Evolutionary conservation across 331 rosid species (phyloP).

Genomic region (Cydonia oblonga): DNA sequence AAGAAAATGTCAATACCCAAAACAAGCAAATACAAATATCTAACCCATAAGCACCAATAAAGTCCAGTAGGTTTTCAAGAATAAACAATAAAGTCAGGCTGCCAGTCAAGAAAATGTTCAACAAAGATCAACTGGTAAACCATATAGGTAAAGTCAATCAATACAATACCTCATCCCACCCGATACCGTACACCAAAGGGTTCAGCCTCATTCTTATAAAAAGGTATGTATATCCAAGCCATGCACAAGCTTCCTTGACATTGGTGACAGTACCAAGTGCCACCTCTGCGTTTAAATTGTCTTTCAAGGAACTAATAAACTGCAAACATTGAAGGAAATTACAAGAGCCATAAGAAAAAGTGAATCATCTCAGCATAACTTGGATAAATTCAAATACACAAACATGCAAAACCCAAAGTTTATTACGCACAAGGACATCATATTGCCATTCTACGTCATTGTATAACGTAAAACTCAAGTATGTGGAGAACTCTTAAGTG

Average conservation of each 20-base stretch:
- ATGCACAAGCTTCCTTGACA: slow-evolving; percentile 97
- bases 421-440: neutral
- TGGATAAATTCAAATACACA: neutral
- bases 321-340: slow-evolving; percentile 31
- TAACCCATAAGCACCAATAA: slow-evolving; percentile 7
- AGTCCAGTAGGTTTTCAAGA: neutral
- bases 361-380: neutral
- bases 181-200: slow-evolving; percentile 87
- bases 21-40: slow-evolving; percentile 5
- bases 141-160: neutral
- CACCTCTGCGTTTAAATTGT: slow-evolving; percentile 93
- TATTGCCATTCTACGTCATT: neutral
- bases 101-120: neutral
- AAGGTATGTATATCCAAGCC: slow-evolving; percentile 98
- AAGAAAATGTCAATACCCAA: neutral
- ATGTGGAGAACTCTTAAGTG: neutral
- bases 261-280: slow-evolving; percentile 96
- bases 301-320: slow-evolving; percentile 93
- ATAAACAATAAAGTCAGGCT: neutral
- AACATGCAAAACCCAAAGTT: slow-evolving; percentile 11
- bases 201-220: slow-evolving; percentile 94
- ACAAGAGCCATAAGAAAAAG: neutral
- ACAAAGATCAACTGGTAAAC: neutral
- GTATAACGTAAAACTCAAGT: neutral
- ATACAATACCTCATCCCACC: slow-evolving; percentile 84